Evolutionary conservation across 2,329 filamentous ascomycete species (phyloP).

Genomic region (Parascedosporium putredinis): DNA sequence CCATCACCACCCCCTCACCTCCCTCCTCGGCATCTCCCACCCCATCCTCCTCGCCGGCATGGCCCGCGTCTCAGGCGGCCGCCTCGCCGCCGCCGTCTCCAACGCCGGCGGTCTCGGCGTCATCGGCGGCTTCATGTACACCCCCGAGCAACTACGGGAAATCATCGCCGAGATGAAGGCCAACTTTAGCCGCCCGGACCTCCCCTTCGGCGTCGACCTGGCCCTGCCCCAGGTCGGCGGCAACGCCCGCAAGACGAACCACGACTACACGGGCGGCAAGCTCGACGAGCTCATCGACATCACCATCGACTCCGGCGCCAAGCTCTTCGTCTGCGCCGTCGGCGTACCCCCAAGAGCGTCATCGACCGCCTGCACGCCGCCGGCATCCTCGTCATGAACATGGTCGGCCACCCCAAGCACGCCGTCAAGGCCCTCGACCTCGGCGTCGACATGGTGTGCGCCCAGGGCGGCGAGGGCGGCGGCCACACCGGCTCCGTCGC

Average conservation of each 20-base stretch:
- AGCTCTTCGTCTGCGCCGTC: conserved; percentile 77
- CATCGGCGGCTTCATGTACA: conserved; percentile 63
- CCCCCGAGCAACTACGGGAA: conserved; percentile 59
- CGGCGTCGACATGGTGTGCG: conserved; percentile 83
- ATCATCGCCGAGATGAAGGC: conserved; percentile 83
- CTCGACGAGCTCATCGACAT: conserved; percentile 82
- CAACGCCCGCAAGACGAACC: conserved; percentile 77
- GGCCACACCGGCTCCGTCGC: conserved; percentile 86
- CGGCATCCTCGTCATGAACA: conserved; percentile 87
- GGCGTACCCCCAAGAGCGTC: conserved; percentile 69
- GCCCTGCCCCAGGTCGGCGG: conserved; percentile 84
- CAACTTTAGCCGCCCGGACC: conserved; percentile 50
- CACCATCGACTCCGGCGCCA: conserved; percentile 72
- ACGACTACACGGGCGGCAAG: conserved; percentile 88
- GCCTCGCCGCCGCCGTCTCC: conserved; percentile 74
- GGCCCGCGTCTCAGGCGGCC: conserved; percentile 72
- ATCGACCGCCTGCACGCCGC: conserved; percentile 69
- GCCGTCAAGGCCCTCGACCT: conserved; percentile 77
- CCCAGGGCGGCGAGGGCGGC: conserved; percentile 87
- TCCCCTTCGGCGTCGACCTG: conserved; percentile 86
- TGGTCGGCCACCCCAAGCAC: conserved; percentile 90
- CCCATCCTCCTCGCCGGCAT: conserved; percentile 90
- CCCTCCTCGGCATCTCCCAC: conserved; percentile 72
- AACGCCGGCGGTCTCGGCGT: conserved; percentile 80
- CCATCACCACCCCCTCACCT: conserved; percentile 66